A percentile compares a stretch with the other conserved stretches of the same genome.
phyloP scores from a whole-genome alignment of 2,329 filamentous ascomycete species.

The Xylariomycetidae sp. region DNA sequence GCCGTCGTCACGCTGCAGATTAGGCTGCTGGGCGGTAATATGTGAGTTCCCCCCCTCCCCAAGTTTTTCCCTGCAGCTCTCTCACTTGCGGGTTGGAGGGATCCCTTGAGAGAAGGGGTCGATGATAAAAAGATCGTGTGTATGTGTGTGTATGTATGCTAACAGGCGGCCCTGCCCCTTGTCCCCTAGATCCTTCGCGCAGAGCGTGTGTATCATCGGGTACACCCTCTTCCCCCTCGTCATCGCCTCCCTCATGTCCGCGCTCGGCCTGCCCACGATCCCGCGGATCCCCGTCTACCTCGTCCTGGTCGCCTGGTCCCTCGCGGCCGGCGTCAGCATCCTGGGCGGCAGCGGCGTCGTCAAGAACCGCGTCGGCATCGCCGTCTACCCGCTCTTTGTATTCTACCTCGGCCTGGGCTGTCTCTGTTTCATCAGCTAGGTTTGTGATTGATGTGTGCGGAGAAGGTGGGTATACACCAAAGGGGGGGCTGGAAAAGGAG shows the following conservation, averaged over 20 bases:
- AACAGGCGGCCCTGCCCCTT: too few species aligned
- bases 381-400: constrained; percentile 90
- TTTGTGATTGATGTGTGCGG: too few species aligned
- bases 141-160: constrained; percentile 10
- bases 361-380: constrained; percentile 88
- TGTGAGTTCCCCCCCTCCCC: constrained; percentile 61
- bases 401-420: constrained; percentile 93
- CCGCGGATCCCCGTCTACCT: constrained; percentile 87
- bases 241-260: constrained; percentile 84
- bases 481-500: background rate
- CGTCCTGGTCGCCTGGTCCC: constrained; percentile 82
- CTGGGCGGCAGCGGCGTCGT: constrained; percentile 92
- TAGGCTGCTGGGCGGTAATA: constrained; percentile 91
- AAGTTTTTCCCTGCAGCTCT: too few species aligned
- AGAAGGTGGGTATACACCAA: background rate
- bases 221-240: constrained; percentile 97
- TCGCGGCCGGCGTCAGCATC: constrained; percentile 94
- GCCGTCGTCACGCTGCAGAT: constrained; percentile 97
- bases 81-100: too few species aligned
- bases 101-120: too few species aligned
- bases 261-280: constrained; percentile 72
- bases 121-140: too few species aligned
- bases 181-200: constrained; percentile 98
- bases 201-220: constrained; percentile 95
- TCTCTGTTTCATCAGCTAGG: constrained; percentile 94